These are phyloP conservation scores for Tephrocybe sp. DNA, from an alignment of 768 basidiomycete genomes.

Conservation along the genomic window DNA sequence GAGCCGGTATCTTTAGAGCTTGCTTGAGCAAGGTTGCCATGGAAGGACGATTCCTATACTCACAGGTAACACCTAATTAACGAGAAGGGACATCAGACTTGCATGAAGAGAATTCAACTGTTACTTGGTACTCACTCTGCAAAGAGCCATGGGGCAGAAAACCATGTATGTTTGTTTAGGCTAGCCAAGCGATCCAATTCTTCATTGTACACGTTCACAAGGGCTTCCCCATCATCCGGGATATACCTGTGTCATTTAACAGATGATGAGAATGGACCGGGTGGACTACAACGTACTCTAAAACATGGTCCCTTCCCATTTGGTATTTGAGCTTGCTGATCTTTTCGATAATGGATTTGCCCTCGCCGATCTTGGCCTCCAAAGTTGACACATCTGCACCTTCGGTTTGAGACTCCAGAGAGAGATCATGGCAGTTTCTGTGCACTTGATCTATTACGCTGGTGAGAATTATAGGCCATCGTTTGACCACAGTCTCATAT, in stretches of 20 bases:
- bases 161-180: constrained; percentile 70
- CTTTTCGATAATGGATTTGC: constrained; percentile 70
- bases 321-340: constrained; percentile 82
- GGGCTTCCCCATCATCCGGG: constrained; percentile 71
- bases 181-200: constrained; percentile 55
- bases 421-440: constrained; percentile 61
- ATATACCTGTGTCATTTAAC: constrained; percentile 48
- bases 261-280: not conserved
- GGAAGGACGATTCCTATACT: constrained; percentile 19
- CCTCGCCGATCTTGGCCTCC: constrained; percentile 60
- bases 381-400: constrained; percentile 22
- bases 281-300: constrained; percentile 49
- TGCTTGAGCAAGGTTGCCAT: not conserved
- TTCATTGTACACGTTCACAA: constrained; percentile 70
- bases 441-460: constrained; percentile 74
- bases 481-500: constrained; percentile 73
- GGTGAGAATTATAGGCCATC: constrained; percentile 87
- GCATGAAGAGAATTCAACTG: not conserved
- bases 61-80: constrained; percentile 77
- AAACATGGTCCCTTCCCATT: constrained; percentile 72
- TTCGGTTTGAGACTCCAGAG: constrained; percentile 33
- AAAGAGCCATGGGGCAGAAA: constrained; percentile 91
- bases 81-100: not conserved
- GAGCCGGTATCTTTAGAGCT: constrained; percentile 67
- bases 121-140: constrained; percentile 79